phyloP scores from a whole-genome alignment of 2,329 filamentous ascomycete species.

The Fusarium sp. region DNA sequence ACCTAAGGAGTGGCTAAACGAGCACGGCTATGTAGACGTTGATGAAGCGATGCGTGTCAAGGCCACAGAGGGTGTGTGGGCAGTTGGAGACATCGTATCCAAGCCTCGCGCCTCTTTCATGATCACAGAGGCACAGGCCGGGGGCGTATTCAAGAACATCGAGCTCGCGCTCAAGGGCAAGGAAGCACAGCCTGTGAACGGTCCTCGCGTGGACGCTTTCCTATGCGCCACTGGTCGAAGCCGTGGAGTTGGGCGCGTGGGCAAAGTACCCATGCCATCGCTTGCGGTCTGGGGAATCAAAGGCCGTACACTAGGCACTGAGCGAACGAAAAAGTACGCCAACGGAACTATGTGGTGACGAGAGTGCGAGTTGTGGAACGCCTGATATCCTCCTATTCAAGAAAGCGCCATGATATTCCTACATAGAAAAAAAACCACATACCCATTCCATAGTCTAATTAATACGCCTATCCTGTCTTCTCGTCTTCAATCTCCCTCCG shows the following conservation, averaged over 20 bases:
- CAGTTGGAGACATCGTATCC: constrained; percentile 65
- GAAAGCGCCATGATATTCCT: constrained; percentile 47
- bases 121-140: constrained; percentile 69
- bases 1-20: constrained; percentile 58
- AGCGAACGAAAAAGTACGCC: constrained; percentile 60
- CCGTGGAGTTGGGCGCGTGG: constrained; percentile 63
- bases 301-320: constrained; percentile 62
- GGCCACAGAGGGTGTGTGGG: constrained; percentile 62
- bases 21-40: constrained; percentile 60
- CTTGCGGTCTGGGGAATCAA: constrained; percentile 65
- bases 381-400: constrained; percentile 46
- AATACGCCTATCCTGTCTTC: constrained; percentile 67
- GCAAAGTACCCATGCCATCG: constrained; percentile 63
- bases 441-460: constrained; percentile 26
- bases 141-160: constrained; percentile 66
- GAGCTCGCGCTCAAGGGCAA: constrained; percentile 61
- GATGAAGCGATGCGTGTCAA: constrained; percentile 65
- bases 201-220: constrained; percentile 62
- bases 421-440: constrained; percentile 40
- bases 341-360: constrained; percentile 60
- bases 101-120: constrained; percentile 69
- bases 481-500: constrained; percentile 88
- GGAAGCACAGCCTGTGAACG: constrained; percentile 59
- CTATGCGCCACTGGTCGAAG: constrained; percentile 63
- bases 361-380: constrained; percentile 32